Evolutionary conservation across 352 stramenopile species (phyloP).

Genomic region (Globisporangium okanoganense): DNA sequence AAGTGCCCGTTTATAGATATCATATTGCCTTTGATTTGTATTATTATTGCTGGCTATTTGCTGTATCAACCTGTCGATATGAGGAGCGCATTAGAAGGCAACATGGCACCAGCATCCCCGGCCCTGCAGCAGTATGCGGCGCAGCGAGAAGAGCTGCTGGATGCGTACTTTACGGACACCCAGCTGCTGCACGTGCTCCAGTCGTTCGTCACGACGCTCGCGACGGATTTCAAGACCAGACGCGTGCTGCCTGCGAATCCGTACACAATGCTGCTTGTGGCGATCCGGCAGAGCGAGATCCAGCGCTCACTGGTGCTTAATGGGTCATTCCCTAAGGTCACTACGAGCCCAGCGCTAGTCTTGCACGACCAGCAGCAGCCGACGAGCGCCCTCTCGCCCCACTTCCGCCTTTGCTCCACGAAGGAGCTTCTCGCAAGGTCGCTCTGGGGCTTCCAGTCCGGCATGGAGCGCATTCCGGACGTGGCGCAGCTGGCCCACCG

Average conservation of each 20-base stretch:
- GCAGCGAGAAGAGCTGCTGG: conserved; percentile 29
- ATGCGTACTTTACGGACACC: conserved; percentile 39
- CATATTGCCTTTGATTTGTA: conserved; percentile 6
- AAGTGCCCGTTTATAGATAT: conserved; percentile 10
- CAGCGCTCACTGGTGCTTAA: conserved; percentile 13
- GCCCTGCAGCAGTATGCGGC: conserved; percentile 19
- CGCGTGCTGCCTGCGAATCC: conserved; percentile 33
- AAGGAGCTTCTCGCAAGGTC: conserved; percentile 19
- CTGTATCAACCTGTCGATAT: neutral
- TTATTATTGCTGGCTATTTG: neutral
- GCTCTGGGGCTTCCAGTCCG: conserved; percentile 23
- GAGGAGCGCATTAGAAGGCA: neutral
- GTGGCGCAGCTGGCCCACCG: neutral
- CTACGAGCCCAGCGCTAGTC: conserved; percentile 9
- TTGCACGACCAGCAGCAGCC: conserved; percentile 12
- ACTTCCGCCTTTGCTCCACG: conserved; percentile 19
- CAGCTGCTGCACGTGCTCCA: conserved; percentile 35
- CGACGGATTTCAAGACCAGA: conserved; percentile 21
- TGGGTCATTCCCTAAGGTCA: neutral
- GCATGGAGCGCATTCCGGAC: conserved; percentile 11
- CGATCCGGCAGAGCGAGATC: conserved; percentile 29
- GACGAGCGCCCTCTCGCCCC: neutral
- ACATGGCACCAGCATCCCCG: neutral
- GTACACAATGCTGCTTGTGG: conserved; percentile 29
- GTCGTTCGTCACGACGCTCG: conserved; percentile 24